A percentile compares a stretch with the other conserved stretches of the same genome.
Conservation (phyloP, 495 filamentous ascomycete genomes). For the Lichina pygmaea region DNA sequence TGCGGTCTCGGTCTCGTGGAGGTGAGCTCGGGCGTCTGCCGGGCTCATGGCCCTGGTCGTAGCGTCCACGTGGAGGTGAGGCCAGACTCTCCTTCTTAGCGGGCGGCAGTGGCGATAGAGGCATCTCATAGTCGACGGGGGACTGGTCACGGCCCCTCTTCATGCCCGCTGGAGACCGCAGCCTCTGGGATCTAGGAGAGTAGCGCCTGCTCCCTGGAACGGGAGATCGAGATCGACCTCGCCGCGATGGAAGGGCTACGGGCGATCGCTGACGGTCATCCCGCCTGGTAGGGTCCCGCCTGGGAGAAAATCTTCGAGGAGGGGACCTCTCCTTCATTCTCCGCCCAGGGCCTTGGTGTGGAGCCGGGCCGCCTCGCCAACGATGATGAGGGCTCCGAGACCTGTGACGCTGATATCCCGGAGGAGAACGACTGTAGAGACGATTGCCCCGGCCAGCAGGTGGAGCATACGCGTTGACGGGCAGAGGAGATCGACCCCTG, state of each 20-base stretch:
- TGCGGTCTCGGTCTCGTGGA: neutral
- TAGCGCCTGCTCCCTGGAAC: neutral
- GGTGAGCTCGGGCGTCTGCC: slow-evolving; percentile 1
- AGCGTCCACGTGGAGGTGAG: slow-evolving; percentile 8
- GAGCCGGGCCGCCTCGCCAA: slow-evolving; percentile 6
- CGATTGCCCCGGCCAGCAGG: slow-evolving; percentile 5
- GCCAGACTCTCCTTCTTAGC: slow-evolving; percentile 11
- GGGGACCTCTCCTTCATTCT: slow-evolving; percentile 13
- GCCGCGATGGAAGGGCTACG: neutral
- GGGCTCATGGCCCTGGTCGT: slow-evolving; percentile 5
- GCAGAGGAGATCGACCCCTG: slow-evolving; percentile 6
- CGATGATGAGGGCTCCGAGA: slow-evolving; percentile 11
- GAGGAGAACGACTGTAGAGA: slow-evolving; percentile 10
- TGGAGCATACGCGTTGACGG: slow-evolving; percentile 14
- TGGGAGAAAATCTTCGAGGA: slow-evolving; percentile 10
- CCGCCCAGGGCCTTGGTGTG: slow-evolving; percentile 1
- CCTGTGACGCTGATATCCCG: slow-evolving; percentile 9
- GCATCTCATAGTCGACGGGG: slow-evolving; percentile 8
- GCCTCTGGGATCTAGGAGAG: slow-evolving; percentile 3
- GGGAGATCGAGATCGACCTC: neutral
- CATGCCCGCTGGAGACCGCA: slow-evolving; percentile 12
- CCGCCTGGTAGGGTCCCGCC: slow-evolving; percentile 7
- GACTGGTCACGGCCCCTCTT: slow-evolving; percentile 12
- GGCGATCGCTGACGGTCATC: slow-evolving; percentile 9
- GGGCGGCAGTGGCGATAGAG: slow-evolving; percentile 9